Conservation (phyloP, 208 protist species). For the Leishmania tarentolae region DNA sequence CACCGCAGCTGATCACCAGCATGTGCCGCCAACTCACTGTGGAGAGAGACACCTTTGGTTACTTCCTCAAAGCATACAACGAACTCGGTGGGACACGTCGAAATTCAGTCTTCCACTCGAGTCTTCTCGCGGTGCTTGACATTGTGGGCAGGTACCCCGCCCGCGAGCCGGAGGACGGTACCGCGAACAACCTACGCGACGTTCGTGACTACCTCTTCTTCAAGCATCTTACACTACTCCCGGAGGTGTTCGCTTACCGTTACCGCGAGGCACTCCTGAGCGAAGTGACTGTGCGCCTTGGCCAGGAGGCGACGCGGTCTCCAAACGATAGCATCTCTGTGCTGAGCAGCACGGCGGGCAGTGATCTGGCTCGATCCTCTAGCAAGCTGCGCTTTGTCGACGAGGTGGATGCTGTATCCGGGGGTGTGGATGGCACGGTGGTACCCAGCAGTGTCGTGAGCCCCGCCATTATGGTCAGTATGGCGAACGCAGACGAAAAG, state of each 20-base stretch:
- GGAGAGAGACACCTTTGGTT: conserved; percentile 63
- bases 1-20: conserved; percentile 29
- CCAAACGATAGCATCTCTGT: conserved; percentile 58
- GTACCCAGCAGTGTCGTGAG: conserved; percentile 43
- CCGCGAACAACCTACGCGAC: conserved; percentile 47
- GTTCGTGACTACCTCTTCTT: conserved; percentile 68
- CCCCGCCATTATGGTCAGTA: conserved; percentile 44
- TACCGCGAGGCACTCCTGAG: conserved; percentile 53
- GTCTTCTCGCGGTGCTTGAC: conserved; percentile 53
- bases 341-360: conserved; percentile 55
- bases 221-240: conserved; percentile 46
- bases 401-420: conserved; percentile 67
- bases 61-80: conserved; percentile 59
- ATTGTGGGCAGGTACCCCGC: conserved; percentile 36
- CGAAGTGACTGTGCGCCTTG: conserved; percentile 49
- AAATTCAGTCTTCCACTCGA: conserved; percentile 71
- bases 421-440: conserved; percentile 52
- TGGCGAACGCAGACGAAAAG: conserved; percentile 45
- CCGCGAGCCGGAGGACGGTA: conserved; percentile 24
- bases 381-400: conserved; percentile 74
- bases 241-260: conserved; percentile 38
- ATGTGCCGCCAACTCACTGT: conserved; percentile 70
- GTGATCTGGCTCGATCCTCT: conserved; percentile 52
- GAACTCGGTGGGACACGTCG: conserved; percentile 49
- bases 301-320: conserved; percentile 43